phyloP scores from a whole-genome alignment of 768 basidiomycete genomes.

The Hygrocybe punicea region DNA sequence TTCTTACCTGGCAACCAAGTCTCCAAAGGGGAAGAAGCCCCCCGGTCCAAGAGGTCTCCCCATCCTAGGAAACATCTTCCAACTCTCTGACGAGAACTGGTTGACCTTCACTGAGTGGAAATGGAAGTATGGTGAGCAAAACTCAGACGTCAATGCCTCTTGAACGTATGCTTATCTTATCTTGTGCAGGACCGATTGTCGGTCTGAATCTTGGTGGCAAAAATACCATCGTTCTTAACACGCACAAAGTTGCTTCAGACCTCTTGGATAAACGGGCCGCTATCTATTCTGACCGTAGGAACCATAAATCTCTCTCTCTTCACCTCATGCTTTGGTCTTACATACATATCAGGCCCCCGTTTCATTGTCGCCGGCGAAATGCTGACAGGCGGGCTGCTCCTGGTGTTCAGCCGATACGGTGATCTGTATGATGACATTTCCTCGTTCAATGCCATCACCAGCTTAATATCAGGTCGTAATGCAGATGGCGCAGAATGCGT shows the following conservation, averaged over 20 bases:
- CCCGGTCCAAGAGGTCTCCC: constrained; percentile 30
- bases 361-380: constrained; percentile 29
- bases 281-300: constrained; percentile 22
- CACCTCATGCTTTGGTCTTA: too few species aligned
- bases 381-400: constrained; percentile 27
- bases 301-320: too few species aligned
- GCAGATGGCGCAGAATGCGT: constrained; percentile 32
- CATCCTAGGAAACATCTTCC: constrained; percentile 29
- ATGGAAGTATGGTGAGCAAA: constrained; percentile 19
- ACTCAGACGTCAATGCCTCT: not conserved
- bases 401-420: constrained; percentile 18
- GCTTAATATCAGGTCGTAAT: not conserved
- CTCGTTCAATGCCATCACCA: not conserved
- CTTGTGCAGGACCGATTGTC: constrained; percentile 14
- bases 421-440: constrained; percentile 7
- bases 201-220: constrained; percentile 19
- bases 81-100: constrained; percentile 21
- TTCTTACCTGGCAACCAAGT: not conserved
- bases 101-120: constrained; percentile 20
- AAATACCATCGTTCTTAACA: constrained; percentile 30
- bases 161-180: not conserved
- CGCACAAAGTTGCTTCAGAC: constrained; percentile 29
- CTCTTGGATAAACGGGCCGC: constrained; percentile 30
- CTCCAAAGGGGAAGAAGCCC: constrained; percentile 7
- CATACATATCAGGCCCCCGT: constrained; percentile 10